A percentile compares a stretch with the other conserved stretches of the same genome.
phyloP scores from a whole-genome alignment of 2,329 filamentous ascomycete genomes.

The Seiridium cupressi region DNA sequence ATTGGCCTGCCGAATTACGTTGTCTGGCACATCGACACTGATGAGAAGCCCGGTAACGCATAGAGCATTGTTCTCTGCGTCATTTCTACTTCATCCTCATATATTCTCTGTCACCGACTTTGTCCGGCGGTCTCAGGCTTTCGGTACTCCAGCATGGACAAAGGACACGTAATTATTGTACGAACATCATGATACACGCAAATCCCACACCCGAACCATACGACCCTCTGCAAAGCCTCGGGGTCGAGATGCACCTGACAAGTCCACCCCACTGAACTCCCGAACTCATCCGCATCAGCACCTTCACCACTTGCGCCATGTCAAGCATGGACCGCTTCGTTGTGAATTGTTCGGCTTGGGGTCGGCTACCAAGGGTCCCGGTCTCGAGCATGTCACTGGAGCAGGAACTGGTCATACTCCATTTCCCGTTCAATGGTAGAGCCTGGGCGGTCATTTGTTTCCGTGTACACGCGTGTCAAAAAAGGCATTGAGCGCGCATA shows the following conservation, averaged over 20 bases:
- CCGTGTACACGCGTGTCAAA: neutral
- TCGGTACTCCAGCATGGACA: conserved; percentile 20
- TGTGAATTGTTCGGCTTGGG: neutral
- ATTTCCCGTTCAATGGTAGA: neutral
- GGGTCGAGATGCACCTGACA: conserved; percentile 25
- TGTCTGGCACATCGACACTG: conserved; percentile 97
- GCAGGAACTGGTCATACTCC: neutral
- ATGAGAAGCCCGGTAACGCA: conserved; percentile 78
- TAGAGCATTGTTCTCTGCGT: conserved; percentile 11
- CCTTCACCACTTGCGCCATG: neutral
- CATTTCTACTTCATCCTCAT: conserved; percentile 20
- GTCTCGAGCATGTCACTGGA: neutral
- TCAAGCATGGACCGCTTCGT: neutral
- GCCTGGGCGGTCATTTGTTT: neutral
- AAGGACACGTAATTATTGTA: conserved; percentile 29
- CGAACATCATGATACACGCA: conserved; percentile 23
- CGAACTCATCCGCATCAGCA: neutral
- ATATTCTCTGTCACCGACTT: conserved; percentile 22
- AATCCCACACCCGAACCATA: conserved; percentile 16
- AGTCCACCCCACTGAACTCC: neutral
- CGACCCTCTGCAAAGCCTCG: conserved; percentile 5
- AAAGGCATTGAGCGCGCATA: neutral
- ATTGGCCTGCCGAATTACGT: conserved; percentile 94
- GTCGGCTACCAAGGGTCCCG: too few species aligned
- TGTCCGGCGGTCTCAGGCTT: conserved; percentile 17